phyloP scores from a whole-genome alignment of 345 rosid species.

The Kernera saxatilis region DNA sequence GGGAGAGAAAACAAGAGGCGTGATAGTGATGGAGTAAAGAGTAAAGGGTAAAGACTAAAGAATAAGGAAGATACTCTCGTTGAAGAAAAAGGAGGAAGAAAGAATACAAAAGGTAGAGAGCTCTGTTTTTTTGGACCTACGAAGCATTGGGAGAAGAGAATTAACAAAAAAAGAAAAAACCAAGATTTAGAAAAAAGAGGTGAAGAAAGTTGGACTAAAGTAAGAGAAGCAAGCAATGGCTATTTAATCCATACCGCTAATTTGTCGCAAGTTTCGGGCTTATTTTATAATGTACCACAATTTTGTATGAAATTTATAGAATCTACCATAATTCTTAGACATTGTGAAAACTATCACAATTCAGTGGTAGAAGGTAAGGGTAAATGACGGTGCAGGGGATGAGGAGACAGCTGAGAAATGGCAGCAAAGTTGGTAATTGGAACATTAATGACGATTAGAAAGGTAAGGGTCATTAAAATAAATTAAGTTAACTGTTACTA shows the following conservation, averaged over 20 bases:
- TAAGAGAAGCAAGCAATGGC: slow-evolving; percentile 22
- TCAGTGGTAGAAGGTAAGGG: too few relatives aligned
- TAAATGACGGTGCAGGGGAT: too few relatives aligned
- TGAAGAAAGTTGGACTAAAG: slow-evolving; percentile 18
- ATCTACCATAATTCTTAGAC: too few relatives aligned
- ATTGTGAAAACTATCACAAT: too few relatives aligned
- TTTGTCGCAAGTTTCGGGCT: background rate
- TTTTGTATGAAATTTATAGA: too few relatives aligned
- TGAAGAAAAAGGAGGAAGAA: slow-evolving; percentile 31
- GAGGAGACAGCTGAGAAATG: too few relatives aligned
- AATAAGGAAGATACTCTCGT: slow-evolving; percentile 17
- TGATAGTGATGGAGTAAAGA: slow-evolving; percentile 24
- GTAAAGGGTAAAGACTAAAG: slow-evolving; percentile 15
- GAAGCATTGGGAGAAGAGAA: slow-evolving; percentile 24
- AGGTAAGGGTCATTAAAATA: too few relatives aligned
- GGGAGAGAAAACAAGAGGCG: slow-evolving; percentile 2
- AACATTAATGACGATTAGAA: too few relatives aligned
- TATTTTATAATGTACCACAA: too few relatives aligned
- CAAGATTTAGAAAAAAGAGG: slow-evolving; percentile 6
- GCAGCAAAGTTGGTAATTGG: too few relatives aligned
- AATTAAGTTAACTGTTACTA: too few relatives aligned
- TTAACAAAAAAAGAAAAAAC: background rate
- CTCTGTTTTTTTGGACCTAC: slow-evolving; percentile 22
- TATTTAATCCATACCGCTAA: slow-evolving; percentile 18
- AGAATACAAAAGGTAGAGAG: slow-evolving; percentile 10